A percentile compares a stretch with the other conserved stretches of the same genome.
These are phyloP conservation scores for Powellomyces hirtus DNA, from an alignment of 192 early-diverging fungal genomes.

Conservation along the genomic window DNA sequence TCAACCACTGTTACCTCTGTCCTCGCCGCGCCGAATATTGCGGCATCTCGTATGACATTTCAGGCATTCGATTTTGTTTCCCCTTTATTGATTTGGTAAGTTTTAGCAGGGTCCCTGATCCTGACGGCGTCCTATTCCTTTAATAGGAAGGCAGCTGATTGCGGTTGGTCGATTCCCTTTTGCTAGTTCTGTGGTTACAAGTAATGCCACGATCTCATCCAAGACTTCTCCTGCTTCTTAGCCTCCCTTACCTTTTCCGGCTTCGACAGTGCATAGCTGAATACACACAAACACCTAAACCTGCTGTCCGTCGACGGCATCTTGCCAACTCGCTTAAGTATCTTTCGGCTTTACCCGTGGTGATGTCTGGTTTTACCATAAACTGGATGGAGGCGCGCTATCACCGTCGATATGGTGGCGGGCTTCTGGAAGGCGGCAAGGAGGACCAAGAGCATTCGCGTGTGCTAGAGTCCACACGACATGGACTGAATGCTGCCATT, in stretches of 20 bases:
- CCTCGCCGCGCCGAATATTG: not conserved
- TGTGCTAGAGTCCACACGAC: slow-evolving; percentile 9
- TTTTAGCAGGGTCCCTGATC: too few species aligned
- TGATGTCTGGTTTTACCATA: slow-evolving; percentile 44
- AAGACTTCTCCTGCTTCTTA: slow-evolving; percentile 17
- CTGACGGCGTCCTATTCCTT: too few species aligned
- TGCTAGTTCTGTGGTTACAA: not conserved
- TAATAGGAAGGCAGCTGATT: too few species aligned
- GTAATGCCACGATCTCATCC: not conserved
- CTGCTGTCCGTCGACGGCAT: slow-evolving; percentile 59
- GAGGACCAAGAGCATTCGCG: not conserved
- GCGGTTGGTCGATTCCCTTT: too few species aligned
- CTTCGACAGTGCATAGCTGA: slow-evolving; percentile 77
- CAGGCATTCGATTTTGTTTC: slow-evolving; percentile 9
- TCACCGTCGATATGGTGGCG: not conserved
- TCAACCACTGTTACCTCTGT: not conserved
- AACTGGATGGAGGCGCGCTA: slow-evolving; percentile 28
- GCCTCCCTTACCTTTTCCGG: slow-evolving; percentile 75
- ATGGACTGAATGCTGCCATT: slow-evolving; percentile 31
- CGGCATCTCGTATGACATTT: not conserved
- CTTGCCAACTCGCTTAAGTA: slow-evolving; percentile 94
- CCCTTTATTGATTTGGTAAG: slow-evolving; percentile 69
- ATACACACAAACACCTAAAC: slow-evolving; percentile 56
- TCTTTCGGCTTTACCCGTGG: slow-evolving; percentile 76
- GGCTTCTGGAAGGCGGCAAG: not conserved